Base-by-base conservation (phyloP, 2,329 filamentous ascomycete species). In the Rhexocercosporidium sp. region DNA sequence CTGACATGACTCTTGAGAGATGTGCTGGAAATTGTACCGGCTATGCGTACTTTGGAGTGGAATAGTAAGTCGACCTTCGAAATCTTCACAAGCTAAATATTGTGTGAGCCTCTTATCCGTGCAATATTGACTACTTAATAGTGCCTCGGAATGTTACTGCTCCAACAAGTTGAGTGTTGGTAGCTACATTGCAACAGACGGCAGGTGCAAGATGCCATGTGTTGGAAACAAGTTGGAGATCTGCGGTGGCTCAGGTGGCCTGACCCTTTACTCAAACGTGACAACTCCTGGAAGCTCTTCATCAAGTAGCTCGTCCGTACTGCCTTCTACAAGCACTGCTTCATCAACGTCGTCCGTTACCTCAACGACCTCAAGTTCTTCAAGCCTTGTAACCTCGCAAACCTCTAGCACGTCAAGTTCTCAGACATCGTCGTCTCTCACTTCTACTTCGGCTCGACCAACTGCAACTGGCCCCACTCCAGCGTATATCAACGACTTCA, bases 1-100 rank as follows among this genome's bases (percentile, higher is more conserved):
- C 67, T 20, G 66, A 70, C 51, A 77, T 77, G 75, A 75, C 75
- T 2, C 63, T 77, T 41, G 73, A 78, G 61, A 72, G 67, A n/a
- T 79, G 77, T 59, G 72, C 70, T n/a, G 59, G 66, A 3, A 67
- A 72, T 37, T 78, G 74, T 59, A 54, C 66, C 1, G 74, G 71
- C 0, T 80, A 76, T 49, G 73, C 66, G 1, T 79, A 76, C 64
- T 77, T 77, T 34, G 79, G 79, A 49, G 74, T 79, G 14, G 79
- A 81, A 66, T 81, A 78, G 64, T 60, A 54, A 51, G 47, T 51
- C 16, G n/a, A n/a, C n/a, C n/a, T n/a, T n/a, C n/a, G n/a, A n/a
- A n/a, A n/a, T n/a, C n/a, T n/a, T 14, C 27, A 6, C 34, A 7
- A 6, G 22, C 22, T 51, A 5, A 18, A 27, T 25, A 14, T 51